Percentiles rank a stretch among this genome's conserved stretches.
Evolutionary conservation across 2,329 filamentous ascomycete genomes (phyloP).

Genomic region (Alternaria sp.): DNA sequence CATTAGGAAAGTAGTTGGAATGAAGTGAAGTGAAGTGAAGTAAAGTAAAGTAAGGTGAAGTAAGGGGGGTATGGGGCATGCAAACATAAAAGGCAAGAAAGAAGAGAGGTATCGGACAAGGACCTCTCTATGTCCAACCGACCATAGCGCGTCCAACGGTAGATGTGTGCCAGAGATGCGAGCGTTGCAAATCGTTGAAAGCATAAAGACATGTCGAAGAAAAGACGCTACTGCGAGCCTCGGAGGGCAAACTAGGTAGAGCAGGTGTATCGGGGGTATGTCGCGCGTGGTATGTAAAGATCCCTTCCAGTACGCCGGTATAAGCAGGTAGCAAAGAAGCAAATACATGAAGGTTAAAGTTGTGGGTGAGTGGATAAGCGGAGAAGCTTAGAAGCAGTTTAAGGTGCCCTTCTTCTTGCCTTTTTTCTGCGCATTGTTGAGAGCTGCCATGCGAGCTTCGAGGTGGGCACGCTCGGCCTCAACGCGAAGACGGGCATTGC

Average conservation of each 20-base stretch:
- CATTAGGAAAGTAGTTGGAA: constrained; percentile 17
- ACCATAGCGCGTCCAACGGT: constrained; percentile 18
- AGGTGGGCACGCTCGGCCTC: constrained; percentile 89
- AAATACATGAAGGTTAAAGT: constrained; percentile 27
- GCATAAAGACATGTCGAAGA: constrained; percentile 36
- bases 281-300: constrained; percentile 36
- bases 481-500: constrained; percentile 88
- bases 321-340: constrained; percentile 32
- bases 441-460: constrained; percentile 78
- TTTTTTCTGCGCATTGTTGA: constrained; percentile 90
- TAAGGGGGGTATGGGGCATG: constrained; percentile 21
- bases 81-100: constrained; percentile 13
- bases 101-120: constrained; percentile 12
- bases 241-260: constrained; percentile 6
- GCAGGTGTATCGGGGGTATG: constrained; percentile 36
- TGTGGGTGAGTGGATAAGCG: constrained; percentile 13
- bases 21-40: constrained; percentile 2
- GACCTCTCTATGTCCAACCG: constrained; percentile 13
- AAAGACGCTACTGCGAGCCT: constrained; percentile 14
- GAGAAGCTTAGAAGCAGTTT: constrained; percentile 84
- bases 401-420: constrained; percentile 95
- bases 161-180: constrained; percentile 23
- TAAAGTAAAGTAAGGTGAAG: background rate
- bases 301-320: constrained; percentile 35
- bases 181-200: constrained; percentile 34